A percentile compares a stretch with the other conserved stretches of the same genome.
Evolutionary conservation across 345 rosid species (phyloP).

Genomic region (Gossypium rotundifolium): DNA sequence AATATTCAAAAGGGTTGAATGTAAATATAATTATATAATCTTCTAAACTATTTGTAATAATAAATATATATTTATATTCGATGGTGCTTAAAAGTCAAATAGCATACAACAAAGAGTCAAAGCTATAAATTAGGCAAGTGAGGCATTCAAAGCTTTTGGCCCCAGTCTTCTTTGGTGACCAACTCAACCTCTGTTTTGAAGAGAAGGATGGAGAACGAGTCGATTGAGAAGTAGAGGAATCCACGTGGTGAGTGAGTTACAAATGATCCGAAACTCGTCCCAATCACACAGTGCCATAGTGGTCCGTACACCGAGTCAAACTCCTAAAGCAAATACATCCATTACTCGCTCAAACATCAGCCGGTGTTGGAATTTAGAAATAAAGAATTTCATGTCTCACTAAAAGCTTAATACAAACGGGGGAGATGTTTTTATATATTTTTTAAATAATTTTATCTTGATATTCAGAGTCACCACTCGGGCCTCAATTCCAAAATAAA

Average conservation of each 20-base stretch:
- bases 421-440: too few relatives aligned
- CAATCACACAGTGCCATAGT: constrained; percentile 57
- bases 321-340: constrained; percentile 21
- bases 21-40: too few relatives aligned
- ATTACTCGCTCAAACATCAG: background rate
- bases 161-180: background rate
- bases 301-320: constrained; percentile 45
- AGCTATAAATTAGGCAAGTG: background rate
- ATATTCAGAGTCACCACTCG: too few relatives aligned
- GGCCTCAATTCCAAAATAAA: too few relatives aligned
- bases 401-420: too few relatives aligned
- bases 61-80: too few relatives aligned
- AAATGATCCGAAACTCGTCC: constrained; percentile 57
- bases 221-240: constrained; percentile 49
- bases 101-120: background rate
- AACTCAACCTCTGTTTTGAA: constrained; percentile 25
- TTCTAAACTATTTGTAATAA: too few relatives aligned
- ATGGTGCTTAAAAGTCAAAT: too few relatives aligned
- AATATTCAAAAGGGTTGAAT: too few relatives aligned
- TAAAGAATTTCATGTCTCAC: too few relatives aligned
- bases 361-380: too few relatives aligned
- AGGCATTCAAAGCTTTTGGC: background rate
- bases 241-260: constrained; percentile 56
- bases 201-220: constrained; percentile 28
- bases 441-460: too few relatives aligned